Percentiles rank a stretch among this genome's conserved stretches.
phyloP scores from a whole-genome alignment of 495 filamentous ascomycete species.

The Patellaria atrata region DNA sequence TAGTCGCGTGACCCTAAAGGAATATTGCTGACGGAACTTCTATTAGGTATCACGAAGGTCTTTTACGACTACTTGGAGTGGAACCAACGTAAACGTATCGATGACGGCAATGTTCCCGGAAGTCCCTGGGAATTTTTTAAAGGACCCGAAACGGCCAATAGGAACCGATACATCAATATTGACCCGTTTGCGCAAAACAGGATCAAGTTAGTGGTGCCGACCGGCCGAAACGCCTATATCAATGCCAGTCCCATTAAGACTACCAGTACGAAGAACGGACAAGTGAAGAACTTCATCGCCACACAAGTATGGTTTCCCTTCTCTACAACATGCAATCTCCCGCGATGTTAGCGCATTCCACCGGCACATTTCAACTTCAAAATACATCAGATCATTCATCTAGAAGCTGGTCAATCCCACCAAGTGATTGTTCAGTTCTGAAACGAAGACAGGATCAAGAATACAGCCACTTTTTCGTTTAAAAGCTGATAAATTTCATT shows the following conservation, averaged over 20 bases:
- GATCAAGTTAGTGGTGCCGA: slow-evolving; percentile 66
- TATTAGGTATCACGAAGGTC: slow-evolving; percentile 22
- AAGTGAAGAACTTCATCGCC: slow-evolving; percentile 47
- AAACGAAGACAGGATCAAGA: no score
- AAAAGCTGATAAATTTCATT: no score
- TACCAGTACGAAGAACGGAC: slow-evolving; percentile 36
- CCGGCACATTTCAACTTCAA: no score
- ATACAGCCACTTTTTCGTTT: no score
- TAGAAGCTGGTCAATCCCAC: no score
- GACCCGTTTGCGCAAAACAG: slow-evolving; percentile 78
- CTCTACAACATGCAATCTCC: not conserved
- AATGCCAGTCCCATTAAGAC: slow-evolving; percentile 84
- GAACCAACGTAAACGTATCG: slow-evolving; percentile 43
- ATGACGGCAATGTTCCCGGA: slow-evolving; percentile 29
- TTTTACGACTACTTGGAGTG: no score
- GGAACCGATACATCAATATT: slow-evolving; percentile 77
- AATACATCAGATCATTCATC: no score
- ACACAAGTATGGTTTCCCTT: slow-evolving; percentile 37
- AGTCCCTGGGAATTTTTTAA: slow-evolving; percentile 41
- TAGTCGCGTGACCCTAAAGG: no score
- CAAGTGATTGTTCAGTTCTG: no score
- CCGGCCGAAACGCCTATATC: slow-evolving; percentile 77
- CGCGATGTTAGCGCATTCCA: no score
- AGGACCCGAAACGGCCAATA: slow-evolving; percentile 35
- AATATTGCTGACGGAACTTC: no score